These are phyloP conservation scores for Syncephalis plumigaleata DNA, from an alignment of 371 early-diverging fungal genomes.

Conservation along the genomic window DNA sequence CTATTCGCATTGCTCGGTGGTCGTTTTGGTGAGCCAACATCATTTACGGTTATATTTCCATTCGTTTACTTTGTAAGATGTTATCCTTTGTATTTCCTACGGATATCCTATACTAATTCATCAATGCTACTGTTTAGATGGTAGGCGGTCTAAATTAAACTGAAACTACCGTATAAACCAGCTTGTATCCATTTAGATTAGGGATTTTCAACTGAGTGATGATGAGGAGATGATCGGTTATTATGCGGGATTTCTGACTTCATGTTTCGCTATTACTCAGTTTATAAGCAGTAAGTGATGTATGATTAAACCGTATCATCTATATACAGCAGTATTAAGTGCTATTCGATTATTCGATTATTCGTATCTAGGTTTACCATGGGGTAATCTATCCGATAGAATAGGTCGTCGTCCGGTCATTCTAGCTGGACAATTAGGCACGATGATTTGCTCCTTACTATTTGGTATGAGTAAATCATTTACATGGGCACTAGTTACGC, in stretches of 20 bases:
- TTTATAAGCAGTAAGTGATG: slow-evolving; percentile 23
- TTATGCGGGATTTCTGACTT: slow-evolving; percentile 40
- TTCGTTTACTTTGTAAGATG: slow-evolving; percentile 40
- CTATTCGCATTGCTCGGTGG: slow-evolving; percentile 29
- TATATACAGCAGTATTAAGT: neutral
- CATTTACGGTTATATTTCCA: slow-evolving; percentile 38
- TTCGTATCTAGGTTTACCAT: slow-evolving; percentile 12
- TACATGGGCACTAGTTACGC: slow-evolving; percentile 40
- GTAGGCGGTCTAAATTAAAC: neutral
- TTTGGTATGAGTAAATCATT: slow-evolving; percentile 61
- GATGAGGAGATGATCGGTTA: slow-evolving; percentile 32
- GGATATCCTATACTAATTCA: neutral
- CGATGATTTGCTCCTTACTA: slow-evolving; percentile 33
- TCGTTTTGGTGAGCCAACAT: slow-evolving; percentile 25
- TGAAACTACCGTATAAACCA: neutral
- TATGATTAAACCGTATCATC: too few species aligned
- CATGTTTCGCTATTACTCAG: slow-evolving; percentile 43
- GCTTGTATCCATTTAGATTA: slow-evolving; percentile 29
- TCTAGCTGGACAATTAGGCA: slow-evolving; percentile 58
- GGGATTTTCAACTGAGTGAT: slow-evolving; percentile 21
- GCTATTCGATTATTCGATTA: neutral
- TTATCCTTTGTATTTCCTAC: slow-evolving; percentile 6
- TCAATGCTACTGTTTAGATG: neutral
- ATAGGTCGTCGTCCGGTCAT: slow-evolving; percentile 69
- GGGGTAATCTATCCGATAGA: slow-evolving; percentile 35